Evolutionary conservation across 2,329 filamentous ascomycete genomes (phyloP), one percentile per base, ranked within the genome.

Genomic region (Bipolaris gigantea): DNA sequence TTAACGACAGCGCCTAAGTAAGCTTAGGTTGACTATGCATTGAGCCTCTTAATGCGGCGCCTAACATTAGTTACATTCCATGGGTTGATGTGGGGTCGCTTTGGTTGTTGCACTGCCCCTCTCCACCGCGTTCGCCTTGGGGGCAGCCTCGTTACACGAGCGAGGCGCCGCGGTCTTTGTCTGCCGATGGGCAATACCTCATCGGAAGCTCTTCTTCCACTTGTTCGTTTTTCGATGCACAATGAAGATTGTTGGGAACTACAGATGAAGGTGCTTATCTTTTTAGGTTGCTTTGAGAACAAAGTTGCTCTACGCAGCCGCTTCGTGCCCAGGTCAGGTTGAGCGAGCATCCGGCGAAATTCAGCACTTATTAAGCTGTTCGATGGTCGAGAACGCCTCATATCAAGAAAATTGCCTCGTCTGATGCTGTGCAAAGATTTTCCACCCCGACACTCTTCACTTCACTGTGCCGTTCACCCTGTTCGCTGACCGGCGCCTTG

Each of bases 81-180:
- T 25, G 19, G n/a, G 33, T 23, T 38, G 45, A 38, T 49, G 33
- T 36, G 27, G 21, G 36, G 13, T 42, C 21, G 27, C 44, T 32
- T 36, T 41, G 19, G 13, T 43, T 34, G 19, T 41, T 54, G 51
- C 51, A 54, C 51, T 50, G 51, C 51, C 51, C 33, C 50, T 35
- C 25, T 15, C n/a, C 15, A 34, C 21, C 38, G 30, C 45, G 38
- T 49, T 53, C 30, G 50, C 32, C 50, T 47, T 48, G 54, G 9
- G n/a, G 33, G n/a, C 49, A 50, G 51, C 51, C 45, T 50, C 27
- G 40, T 40, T 23, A 33, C 36, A n/a, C 50, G 33, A 36, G 39
- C 25, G 46, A 53, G 50, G 41, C 42, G 49, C 41, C 32, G 34
- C 25, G n/a, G 25, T 34, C n/a, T 48, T 38, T 38, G 34, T 25